Evolutionary conservation across 2,329 filamentous ascomycete genomes (phyloP), one percentile per base, ranked within the genome.

Genomic region (Monosporascus sp.): DNA sequence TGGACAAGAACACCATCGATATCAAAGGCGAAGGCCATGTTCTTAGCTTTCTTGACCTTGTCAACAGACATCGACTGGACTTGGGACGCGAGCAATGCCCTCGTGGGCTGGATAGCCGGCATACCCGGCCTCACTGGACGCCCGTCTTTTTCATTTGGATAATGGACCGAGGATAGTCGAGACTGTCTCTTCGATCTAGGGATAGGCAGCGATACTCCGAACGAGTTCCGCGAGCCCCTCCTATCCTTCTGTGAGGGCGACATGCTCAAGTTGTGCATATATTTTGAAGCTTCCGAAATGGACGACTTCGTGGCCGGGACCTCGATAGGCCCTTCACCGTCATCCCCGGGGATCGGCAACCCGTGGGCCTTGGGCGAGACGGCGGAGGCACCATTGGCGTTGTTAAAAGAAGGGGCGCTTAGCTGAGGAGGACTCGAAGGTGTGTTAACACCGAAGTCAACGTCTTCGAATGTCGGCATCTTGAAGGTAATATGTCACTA

Each of bases 1-100:
- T 89, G 86, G 52, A 89, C 86, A 24, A 90, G 76, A 54, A 90
- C 87, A 74, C 87, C 87, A 63, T 90, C 88, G 55, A 88, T 86
- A 70, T 91, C 88, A 59, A 91, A 92, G 63, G 85, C 88, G 59
- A 91, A 91, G 6, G 85, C 85, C 85, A 90, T 89, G 74, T 90
- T 85, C 78, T 90, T 90, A 54, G 85, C 87, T 53, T 80, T 79
- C 31, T 72, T 72, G 17, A 88, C 86, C 73, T 87, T 88, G 61
- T 85, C 80, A 52, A 78, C 70, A 60, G 80, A 77, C 58, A 89
- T 75, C 58, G 85, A 82, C 72, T 90, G 87, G 20, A 89, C 76
- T 70, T 89, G 86, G 3, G 84, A 81, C 38, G 83, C 84, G 56
- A 90, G 74, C 55, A 90, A 82, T 48, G 88, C 84, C 35, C 85